Evolutionary conservation across 2,329 filamentous ascomycete genomes (phyloP), one percentile per base, ranked within the genome.

Genomic region (Trichoderma lentiforme): DNA sequence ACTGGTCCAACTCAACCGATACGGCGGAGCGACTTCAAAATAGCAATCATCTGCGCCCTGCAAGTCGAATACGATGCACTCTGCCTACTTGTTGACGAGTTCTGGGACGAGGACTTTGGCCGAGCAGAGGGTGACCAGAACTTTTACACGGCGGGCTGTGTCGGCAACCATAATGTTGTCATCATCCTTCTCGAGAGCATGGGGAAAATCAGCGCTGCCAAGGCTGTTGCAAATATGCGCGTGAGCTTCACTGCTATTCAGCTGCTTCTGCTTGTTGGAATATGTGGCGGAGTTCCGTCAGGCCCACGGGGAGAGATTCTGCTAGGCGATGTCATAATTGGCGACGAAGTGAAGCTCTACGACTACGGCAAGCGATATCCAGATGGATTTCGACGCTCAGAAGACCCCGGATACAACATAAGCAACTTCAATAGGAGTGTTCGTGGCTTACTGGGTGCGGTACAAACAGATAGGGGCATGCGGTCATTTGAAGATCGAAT

Each of bases 221-320:
- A 68, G 30, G 74, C 75, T 0, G 76, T 79, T 0, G 73, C 76
- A 1, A 77, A 74, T 34, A 67, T 83, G 15, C 75, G 77, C 0
- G 74, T 74, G 6, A 84, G 80, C 64, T 84, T 80, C 64, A 64
- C 70, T 0, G 71, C 73, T 11, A 69, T 84, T 14, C 76, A 73
- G 32, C 74, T 83, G 0, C 80, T 74, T 5, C 62, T 84, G 1
- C 47, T 84, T 1, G 81, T 82, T 7, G 83, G 83, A 0, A 75
- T 84, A 1, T 84, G 82, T 66, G 83, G 81, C 6, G 81, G 78
- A n/a, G 74, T 78, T 4, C 81, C 82, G 4, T 30, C 15, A 53
- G 28, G 70, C n/a, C 51, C 36, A 18, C 61, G 62, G 6, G 39
- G 62, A 6, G 76, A 79, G 58, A 74, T 77, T 14, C n/a, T 79